Conservation (phyloP, 352 stramenopile genomes). For the Pseudoperonospora humuli region DNA sequence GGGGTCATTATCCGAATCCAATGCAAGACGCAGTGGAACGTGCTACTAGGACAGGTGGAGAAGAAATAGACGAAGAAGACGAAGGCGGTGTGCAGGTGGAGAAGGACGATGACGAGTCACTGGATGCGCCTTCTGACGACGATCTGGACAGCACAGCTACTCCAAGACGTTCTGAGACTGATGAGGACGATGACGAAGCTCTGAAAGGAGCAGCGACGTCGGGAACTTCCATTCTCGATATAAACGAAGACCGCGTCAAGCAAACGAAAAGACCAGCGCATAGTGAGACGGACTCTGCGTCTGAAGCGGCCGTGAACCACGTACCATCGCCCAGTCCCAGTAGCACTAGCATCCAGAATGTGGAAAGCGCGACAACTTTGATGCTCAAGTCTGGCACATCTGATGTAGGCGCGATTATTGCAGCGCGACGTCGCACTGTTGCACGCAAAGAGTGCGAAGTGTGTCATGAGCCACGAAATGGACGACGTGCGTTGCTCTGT, state of each 20-base stretch:
- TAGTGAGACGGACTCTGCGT: slow-evolving; percentile 32
- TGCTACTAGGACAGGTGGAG: slow-evolving; percentile 6
- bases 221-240: neutral
- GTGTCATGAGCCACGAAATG: slow-evolving; percentile 67
- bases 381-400: slow-evolving; percentile 47
- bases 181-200: slow-evolving; percentile 31
- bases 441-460: slow-evolving; percentile 65
- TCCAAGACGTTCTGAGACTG: slow-evolving; percentile 36
- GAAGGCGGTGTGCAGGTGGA: slow-evolving; percentile 56
- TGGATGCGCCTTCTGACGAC: slow-evolving; percentile 67
- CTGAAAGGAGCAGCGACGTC: neutral
- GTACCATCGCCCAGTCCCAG: slow-evolving; percentile 19
- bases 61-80: slow-evolving; percentile 33
- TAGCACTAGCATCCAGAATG: slow-evolving; percentile 11
- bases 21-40: slow-evolving; percentile 3
- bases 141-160: slow-evolving; percentile 64
- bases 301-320: slow-evolving; percentile 15
- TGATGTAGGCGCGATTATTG: slow-evolving; percentile 62
- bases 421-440: slow-evolving; percentile 52
- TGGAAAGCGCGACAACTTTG: slow-evolving; percentile 19
- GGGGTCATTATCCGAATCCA: slow-evolving; percentile 17
- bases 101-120: slow-evolving; percentile 71
- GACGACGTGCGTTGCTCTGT: slow-evolving; percentile 69
- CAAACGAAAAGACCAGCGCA: slow-evolving; percentile 5
- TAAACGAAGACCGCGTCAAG: slow-evolving; percentile 9